phyloP scores from a whole-genome alignment of 805 yeast species.

The Blastobotrys parvus region DNA sequence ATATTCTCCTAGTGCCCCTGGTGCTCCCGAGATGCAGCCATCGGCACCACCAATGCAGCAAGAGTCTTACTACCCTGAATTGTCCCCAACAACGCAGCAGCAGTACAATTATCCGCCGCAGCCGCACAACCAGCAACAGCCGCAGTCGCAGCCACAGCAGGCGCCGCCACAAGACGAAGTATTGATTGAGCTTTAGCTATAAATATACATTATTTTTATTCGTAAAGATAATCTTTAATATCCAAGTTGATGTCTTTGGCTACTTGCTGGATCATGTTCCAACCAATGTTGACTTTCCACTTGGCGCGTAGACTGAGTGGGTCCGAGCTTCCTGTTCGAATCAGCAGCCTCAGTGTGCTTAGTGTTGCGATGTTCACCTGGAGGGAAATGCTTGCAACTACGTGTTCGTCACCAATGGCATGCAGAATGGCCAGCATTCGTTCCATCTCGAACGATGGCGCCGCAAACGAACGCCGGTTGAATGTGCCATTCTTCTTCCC shows the following conservation, averaged over 20 bases:
- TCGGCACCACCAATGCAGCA: neutral
- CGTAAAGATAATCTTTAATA: slow-evolving; percentile 50
- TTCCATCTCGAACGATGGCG: slow-evolving; percentile 69
- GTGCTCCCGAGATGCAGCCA: too few species aligned
- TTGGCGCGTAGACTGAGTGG: slow-evolving; percentile 57
- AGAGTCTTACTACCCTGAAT: slow-evolving; percentile 1
- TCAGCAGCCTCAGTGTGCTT: slow-evolving; percentile 43
- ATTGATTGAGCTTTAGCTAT: slow-evolving; percentile 19
- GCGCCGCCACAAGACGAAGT: slow-evolving; percentile 12
- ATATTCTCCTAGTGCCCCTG: neutral
- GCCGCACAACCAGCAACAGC: neutral
- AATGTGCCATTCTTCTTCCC: slow-evolving; percentile 38
- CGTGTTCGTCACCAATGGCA: slow-evolving; percentile 39
- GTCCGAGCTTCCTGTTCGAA: slow-evolving; percentile 38
- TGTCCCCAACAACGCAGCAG: too few species aligned
- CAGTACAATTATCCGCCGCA: neutral
- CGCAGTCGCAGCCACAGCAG: slow-evolving; percentile 10
- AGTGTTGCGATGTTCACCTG: slow-evolving; percentile 52
- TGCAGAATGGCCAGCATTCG: slow-evolving; percentile 71
- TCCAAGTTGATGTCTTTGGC: slow-evolving; percentile 61
- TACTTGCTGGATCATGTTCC: slow-evolving; percentile 52
- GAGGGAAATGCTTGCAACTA: slow-evolving; percentile 27
- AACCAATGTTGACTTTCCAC: slow-evolving; percentile 73
- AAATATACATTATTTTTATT: too few species aligned
- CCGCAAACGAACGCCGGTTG: slow-evolving; percentile 44